Evolutionary conservation across 176 grass and related monocot species (phyloP), one percentile per base, ranked within the genome.

Genomic region (Poa annua): DNA sequence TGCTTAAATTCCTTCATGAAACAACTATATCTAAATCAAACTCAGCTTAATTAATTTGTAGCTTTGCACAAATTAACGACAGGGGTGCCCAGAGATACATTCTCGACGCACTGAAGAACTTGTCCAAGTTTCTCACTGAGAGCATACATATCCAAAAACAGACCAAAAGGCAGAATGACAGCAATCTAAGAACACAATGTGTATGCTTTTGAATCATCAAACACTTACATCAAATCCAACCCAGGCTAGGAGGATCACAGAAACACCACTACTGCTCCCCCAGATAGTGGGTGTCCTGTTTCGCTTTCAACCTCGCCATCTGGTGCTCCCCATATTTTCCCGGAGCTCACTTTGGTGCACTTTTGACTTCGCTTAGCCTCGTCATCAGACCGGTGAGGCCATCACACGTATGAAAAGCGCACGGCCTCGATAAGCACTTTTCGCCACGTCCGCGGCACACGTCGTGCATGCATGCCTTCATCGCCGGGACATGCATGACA

Each of bases 221-320:
- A n/a, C 16, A 67, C 25, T 15, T 34, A 0, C 69, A 29, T 10
- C 70, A 50, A 73, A 73, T 49, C 44, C 7, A 32, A 0, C 17
- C 34, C 34, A 42, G 9, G 19, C 12, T 3, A 73, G 44, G 13
- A 72, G 65, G 65, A 41, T 72, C 6, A 49, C 21, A 49, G 42
- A 29, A 50, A 73, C 44, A 73, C 70, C 70, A 73, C 70, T 25
- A 73, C 7, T 73, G 36, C 66, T 42, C 69, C 66, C 62, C 35
- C 41, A 48, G 6, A 11, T 32, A 7, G 42, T 32, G 21, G 14
- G 42, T 32, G 21, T 32, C 14, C 21, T 48, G 3, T 29, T 72
- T 49, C 47, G 6, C 13, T 73, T 25, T 4, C 70, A 72, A 25
- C 22, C 17, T 15, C 70, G 8, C 70, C 70, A 50, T 64, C 6